phyloP scores from a whole-genome alignment of 1,284 basidiomycete species.

The Cryptococcus floricola region DNA sequence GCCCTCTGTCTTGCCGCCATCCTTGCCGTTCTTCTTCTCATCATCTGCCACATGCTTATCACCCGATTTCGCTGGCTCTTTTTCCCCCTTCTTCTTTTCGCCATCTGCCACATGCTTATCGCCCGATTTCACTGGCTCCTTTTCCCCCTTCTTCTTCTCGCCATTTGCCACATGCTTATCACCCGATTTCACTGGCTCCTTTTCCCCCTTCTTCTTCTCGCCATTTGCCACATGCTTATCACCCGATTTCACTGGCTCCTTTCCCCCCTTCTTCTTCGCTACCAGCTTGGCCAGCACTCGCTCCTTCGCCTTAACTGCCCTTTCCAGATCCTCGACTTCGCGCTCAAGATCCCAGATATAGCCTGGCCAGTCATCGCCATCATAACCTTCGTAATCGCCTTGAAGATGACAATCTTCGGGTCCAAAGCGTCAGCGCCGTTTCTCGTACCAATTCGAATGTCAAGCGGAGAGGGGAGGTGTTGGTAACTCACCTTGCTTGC shows the following conservation, averaged over 20 bases:
- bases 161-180: not conserved
- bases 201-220: not conserved
- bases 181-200: not conserved
- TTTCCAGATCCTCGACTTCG: not conserved
- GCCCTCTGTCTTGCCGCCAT: not conserved
- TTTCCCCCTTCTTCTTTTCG: not conserved
- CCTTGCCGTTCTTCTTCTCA: not conserved
- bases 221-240: not conserved
- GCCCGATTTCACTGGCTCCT: not conserved
- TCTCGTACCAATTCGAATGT: too few relatives aligned
- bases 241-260: not conserved
- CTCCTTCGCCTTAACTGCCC: not conserved
- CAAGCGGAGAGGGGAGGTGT: too few relatives aligned
- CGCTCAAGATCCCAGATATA: not conserved
- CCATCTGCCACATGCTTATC: not conserved
- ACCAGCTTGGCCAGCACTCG: not conserved
- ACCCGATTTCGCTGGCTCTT: not conserved
- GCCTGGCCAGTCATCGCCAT: too few relatives aligned
- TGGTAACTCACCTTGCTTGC: too few relatives aligned
- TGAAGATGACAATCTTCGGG: too few relatives aligned
- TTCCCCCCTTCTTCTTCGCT: not conserved
- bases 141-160: not conserved
- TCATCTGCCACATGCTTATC: not conserved
- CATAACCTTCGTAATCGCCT: too few relatives aligned
- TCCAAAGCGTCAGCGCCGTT: too few relatives aligned